These are phyloP conservation scores for Claviceps quebecensis DNA, from an alignment of 2,329 filamentous ascomycete genomes.

Conservation along the genomic window DNA sequence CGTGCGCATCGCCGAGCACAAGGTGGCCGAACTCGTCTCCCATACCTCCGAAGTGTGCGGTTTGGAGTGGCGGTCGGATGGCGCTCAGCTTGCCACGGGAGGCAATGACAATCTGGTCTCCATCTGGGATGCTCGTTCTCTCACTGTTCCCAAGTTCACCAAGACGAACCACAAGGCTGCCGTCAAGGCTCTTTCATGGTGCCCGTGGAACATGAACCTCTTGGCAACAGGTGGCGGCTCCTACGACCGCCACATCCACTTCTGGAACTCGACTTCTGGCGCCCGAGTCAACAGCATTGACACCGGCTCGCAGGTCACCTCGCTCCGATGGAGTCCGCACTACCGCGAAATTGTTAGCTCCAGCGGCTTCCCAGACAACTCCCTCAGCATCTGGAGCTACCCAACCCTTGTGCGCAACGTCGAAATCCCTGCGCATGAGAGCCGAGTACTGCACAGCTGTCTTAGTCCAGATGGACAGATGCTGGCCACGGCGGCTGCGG, in stretches of 20 bases:
- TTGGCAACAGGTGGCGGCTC: slow-evolving; percentile 92
- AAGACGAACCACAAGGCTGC: slow-evolving; percentile 99
- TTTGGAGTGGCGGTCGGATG: slow-evolving; percentile 93
- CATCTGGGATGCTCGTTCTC: slow-evolving; percentile 94
- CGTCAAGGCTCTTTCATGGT: slow-evolving; percentile 97
- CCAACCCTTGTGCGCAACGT: slow-evolving; percentile 93
- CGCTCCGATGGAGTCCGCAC: slow-evolving; percentile 86
- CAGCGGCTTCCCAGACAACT: slow-evolving; percentile 98
- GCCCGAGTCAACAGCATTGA: slow-evolving; percentile 98
- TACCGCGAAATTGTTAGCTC: slow-evolving; percentile 98
- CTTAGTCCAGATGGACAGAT: slow-evolving; percentile 96
- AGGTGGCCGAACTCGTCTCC: slow-evolving; percentile 89
- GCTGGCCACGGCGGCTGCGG: slow-evolving; percentile 87
- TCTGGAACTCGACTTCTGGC: slow-evolving; percentile 98
- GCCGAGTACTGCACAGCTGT: slow-evolving; percentile 88
- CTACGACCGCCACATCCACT: slow-evolving; percentile 96
- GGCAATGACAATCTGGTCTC: slow-evolving; percentile 98
- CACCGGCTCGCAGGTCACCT: slow-evolving; percentile 94
- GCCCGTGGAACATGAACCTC: slow-evolving; percentile 96
- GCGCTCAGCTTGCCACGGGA: slow-evolving; percentile 89
- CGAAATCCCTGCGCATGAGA: slow-evolving; percentile 96
- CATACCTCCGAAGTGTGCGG: slow-evolving; percentile 98
- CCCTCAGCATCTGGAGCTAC: slow-evolving; percentile 97
- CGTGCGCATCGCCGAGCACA: slow-evolving; percentile 94
- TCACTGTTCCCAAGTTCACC: slow-evolving; percentile 92